Evolutionary conservation across 225 moss, liverwort and hornwort genomes (phyloP).

Genomic region (Marchantia paleacea): DNA sequence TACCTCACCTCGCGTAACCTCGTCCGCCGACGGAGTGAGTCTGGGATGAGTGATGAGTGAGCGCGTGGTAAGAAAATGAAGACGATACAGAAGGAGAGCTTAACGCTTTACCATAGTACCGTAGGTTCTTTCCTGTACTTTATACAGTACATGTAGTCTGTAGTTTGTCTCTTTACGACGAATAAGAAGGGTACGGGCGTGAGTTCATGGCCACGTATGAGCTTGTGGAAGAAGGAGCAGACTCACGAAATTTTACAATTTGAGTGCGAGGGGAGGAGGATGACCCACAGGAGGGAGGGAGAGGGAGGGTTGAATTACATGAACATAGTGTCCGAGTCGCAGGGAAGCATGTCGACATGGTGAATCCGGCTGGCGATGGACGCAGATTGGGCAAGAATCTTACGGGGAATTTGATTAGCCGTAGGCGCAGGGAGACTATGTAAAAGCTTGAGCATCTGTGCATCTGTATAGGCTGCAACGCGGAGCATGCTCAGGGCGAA

Average conservation of each 20-base stretch:
- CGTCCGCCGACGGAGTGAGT: background rate
- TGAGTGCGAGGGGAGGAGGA: background rate
- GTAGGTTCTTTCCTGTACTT: background rate
- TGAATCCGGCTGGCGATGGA: too few species aligned
- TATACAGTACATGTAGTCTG: too few species aligned
- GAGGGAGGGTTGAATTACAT: too few species aligned
- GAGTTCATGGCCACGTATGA: background rate
- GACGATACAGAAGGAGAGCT: background rate
- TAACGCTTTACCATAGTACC: background rate
- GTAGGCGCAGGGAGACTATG: too few species aligned
- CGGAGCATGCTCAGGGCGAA: too few species aligned
- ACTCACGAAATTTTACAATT: background rate
- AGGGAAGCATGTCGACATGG: slow-evolving; percentile 4
- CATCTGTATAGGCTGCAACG: too few species aligned
- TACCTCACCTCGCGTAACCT: background rate
- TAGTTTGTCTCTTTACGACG: too few species aligned
- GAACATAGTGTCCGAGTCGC: background rate
- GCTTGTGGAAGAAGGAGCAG: background rate
- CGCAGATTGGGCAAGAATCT: too few species aligned
- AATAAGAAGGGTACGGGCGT: background rate
- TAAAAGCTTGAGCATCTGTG: too few species aligned
- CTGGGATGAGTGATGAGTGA: too few species aligned
- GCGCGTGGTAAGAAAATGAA: background rate
- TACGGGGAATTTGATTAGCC: too few species aligned
- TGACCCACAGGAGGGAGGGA: background rate